Evolutionary conservation across 2,329 filamentous ascomycete genomes (phyloP), one percentile per base, ranked within the genome.

Genomic region (Grosmannia clavigera): DNA sequence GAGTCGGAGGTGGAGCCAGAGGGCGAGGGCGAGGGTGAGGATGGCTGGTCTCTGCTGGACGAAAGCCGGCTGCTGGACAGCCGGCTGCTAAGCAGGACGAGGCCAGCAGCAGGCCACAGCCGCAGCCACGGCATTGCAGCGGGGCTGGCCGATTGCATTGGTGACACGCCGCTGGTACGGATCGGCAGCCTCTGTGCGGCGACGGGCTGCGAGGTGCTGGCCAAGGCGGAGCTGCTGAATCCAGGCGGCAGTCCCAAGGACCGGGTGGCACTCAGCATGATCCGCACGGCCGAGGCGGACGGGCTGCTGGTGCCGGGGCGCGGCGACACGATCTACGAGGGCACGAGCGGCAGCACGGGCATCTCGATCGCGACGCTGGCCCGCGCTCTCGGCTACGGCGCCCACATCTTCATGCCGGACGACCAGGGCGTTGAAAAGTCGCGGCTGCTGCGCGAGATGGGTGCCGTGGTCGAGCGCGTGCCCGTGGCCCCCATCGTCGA

Each of bases 321-420:
- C 27, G 92, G 92, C 63, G 94, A 99, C 71, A 95, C 89, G 52
- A 91, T 99, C 68, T 99, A 97, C 73, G 94, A 99, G 76, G 94
- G 94, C 65, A 99, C 94, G 1, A 92, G 96, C 19, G 94, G 94
- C 62, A 95, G 90, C 70, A 99, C 94, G 0, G 94, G 94, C 27
- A 97, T 99, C 67, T 96, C 92, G 19, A 80, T 99, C 11, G 94
- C 94, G 3, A 89, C 89, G 0, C 83, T 99, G 57, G 92, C 90
- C 57, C 82, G 92, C 66, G 92, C 94, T 27, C 82, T 85, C 71
- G 94, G 94, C 40, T 97, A 97, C 75, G 82, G 86, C 65, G 91
- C 91, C 38, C 89, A 97, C 73, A 97, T 99, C 65, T 96, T 90
- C 77, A 97, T 99, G 91, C 92, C 94, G 55, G 85, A 90, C 70